Conservation (phyloP, 2,329 filamentous ascomycete species). For the Ophiocordyceps polyrhachis-furcata region DNA sequence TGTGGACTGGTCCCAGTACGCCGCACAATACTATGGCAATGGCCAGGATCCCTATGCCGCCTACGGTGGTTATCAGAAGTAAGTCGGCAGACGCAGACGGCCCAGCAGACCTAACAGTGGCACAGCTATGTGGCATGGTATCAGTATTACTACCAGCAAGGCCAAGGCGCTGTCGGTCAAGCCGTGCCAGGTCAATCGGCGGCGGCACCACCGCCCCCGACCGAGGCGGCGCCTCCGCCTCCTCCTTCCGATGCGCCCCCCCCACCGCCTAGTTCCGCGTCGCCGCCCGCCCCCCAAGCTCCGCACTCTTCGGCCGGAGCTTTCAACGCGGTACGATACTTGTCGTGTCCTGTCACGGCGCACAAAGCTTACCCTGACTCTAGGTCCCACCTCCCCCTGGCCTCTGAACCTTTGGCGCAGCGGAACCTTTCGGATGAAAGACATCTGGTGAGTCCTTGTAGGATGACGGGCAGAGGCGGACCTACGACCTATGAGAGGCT, state of each 20-base stretch:
- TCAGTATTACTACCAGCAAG: slow-evolving; percentile 47
- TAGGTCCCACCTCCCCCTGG: slow-evolving; percentile 38
- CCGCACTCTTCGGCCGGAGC: slow-evolving; percentile 29
- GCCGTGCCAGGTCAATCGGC: slow-evolving; percentile 24
- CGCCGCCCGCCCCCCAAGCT: slow-evolving; percentile 30
- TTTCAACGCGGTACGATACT: slow-evolving; percentile 40
- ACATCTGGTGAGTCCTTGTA: background rate
- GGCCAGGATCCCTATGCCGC: slow-evolving; percentile 69
- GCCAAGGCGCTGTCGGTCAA: slow-evolving; percentile 27
- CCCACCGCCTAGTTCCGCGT: slow-evolving; percentile 28
- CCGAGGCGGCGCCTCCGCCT: slow-evolving; percentile 42
- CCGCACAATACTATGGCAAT: slow-evolving; percentile 35
- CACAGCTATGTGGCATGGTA: slow-evolving; percentile 49
- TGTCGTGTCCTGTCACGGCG: background rate
- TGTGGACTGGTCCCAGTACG: slow-evolving; percentile 5
- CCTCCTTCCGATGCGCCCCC: slow-evolving; percentile 3
- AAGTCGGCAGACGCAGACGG: slow-evolving; percentile 10
- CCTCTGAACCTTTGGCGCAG: slow-evolving; percentile 16
- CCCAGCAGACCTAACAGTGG: slow-evolving; percentile 5
- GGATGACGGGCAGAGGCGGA: background rate
- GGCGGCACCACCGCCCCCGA: slow-evolving; percentile 36
- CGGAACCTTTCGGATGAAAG: background rate
- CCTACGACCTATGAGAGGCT: background rate
- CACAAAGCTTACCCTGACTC: background rate
- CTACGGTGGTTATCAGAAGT: slow-evolving; percentile 76